Conservation (phyloP, 129 eudicot species). For the Lonicera japonica region DNA sequence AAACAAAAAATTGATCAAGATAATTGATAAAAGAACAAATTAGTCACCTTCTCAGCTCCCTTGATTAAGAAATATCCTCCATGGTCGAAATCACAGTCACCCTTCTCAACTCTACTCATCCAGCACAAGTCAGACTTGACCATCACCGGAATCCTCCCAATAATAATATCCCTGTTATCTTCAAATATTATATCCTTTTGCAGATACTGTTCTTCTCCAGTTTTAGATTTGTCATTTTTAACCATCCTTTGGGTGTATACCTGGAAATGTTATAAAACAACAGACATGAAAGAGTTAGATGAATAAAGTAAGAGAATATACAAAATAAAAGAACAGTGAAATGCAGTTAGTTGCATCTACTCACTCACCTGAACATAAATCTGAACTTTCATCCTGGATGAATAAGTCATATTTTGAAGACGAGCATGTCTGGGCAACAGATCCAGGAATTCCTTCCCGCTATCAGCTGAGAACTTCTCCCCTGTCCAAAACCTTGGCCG, state of each 20-base stretch:
- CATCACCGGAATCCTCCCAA: conserved; percentile 91
- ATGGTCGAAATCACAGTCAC: conserved; percentile 74
- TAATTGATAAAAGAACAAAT: background rate
- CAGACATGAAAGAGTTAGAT: background rate
- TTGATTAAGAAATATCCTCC: conserved; percentile 89
- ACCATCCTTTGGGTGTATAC: conserved; percentile 48
- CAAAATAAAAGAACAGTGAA: too few relatives aligned
- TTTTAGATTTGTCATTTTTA: conserved; percentile 45
- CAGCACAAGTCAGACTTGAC: conserved; percentile 87
- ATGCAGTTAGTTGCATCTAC: too few relatives aligned
- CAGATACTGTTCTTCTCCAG: conserved; percentile 36
- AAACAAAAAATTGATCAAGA: too few relatives aligned
- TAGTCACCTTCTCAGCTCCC: conserved; percentile 84
- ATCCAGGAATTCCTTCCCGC: conserved; percentile 38
- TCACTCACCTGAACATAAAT: conserved; percentile 33
- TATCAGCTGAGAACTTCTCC: conserved; percentile 36
- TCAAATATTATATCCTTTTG: conserved; percentile 34
- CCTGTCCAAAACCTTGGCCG: conserved; percentile 61
- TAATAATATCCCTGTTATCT: conserved; percentile 34
- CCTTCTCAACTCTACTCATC: conserved; percentile 53
- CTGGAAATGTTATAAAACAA: conserved; percentile 25
- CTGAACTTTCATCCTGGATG: conserved; percentile 64
- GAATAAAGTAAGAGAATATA: background rate
- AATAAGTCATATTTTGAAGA: conserved; percentile 90
- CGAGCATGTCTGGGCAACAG: conserved; percentile 83